Conservation (phyloP, 768 basidiomycete genomes). For the Lanmaoa pseudosensibilis region DNA sequence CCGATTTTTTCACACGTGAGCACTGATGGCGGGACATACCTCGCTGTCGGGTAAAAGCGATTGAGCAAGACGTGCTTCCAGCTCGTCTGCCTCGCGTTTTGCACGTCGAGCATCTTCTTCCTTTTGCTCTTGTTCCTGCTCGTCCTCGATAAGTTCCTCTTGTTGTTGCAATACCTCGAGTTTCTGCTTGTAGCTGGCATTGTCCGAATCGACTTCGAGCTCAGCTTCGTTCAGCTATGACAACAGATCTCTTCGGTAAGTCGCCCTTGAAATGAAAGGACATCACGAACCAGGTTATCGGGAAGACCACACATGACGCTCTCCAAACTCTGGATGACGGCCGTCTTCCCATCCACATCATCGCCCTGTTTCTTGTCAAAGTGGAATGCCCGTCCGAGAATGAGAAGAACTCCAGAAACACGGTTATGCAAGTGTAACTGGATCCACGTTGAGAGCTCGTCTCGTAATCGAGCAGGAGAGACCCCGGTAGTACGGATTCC, state of each 20-base stretch:
- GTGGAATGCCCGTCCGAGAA: constrained; percentile 93
- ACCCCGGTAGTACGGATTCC: constrained; percentile 89
- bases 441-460: constrained; percentile 93
- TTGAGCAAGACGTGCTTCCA: constrained; percentile 76
- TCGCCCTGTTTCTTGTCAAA: constrained; percentile 78
- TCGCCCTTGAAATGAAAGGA: too few relatives aligned
- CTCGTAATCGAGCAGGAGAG: constrained; percentile 83
- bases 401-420: constrained; percentile 90
- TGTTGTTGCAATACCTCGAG: constrained; percentile 97
- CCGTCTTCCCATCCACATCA: constrained; percentile 80
- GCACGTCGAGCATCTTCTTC: constrained; percentile 89
- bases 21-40: constrained; percentile 41
- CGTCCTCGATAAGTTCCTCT: constrained; percentile 99
- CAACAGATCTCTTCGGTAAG: background rate
- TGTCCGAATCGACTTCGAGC: constrained; percentile 91
- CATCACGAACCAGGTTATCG: constrained; percentile 78
- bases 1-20: background rate
- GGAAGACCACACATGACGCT: constrained; percentile 89
- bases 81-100: constrained; percentile 76
- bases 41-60: constrained; percentile 87
- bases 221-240: constrained; percentile 95
- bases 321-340: constrained; percentile 79
- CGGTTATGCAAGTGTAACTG: constrained; percentile 85
- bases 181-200: constrained; percentile 96
- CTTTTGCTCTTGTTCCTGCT: constrained; percentile 96